Evolutionary conservation across 371 early-diverging fungal species (phyloP).

Genomic region (Mucor racemosus): DNA sequence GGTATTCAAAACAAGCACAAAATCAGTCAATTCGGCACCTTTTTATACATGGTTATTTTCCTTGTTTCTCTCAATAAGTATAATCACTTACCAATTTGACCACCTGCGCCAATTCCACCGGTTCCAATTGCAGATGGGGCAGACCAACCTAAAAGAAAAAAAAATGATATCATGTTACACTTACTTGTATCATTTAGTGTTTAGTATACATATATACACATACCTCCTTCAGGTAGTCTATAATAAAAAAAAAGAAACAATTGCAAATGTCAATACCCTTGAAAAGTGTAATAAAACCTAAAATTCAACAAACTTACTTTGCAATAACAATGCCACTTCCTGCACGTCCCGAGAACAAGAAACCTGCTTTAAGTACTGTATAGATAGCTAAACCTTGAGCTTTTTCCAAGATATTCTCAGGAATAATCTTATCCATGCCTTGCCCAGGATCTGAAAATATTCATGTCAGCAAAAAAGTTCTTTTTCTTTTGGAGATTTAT

Average conservation of each 20-base stretch:
- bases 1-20: slow-evolving; percentile 91
- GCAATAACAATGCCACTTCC: slow-evolving; percentile 96
- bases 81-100: slow-evolving; percentile 75
- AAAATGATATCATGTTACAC: slow-evolving; percentile 14
- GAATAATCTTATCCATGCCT: slow-evolving; percentile 79
- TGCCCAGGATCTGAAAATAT: slow-evolving; percentile 58
- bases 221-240: slow-evolving; percentile 54
- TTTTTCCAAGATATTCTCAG: slow-evolving; percentile 67
- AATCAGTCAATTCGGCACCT: slow-evolving; percentile 93
- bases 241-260: neutral
- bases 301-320: slow-evolving; percentile 33
- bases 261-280: neutral
- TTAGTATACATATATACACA: neutral
- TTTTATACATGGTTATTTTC: neutral
- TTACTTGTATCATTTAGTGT: neutral
- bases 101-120: slow-evolving; percentile 88
- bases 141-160: slow-evolving; percentile 63
- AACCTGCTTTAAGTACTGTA: slow-evolving; percentile 92
- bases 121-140: slow-evolving; percentile 81
- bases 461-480: neutral
- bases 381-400: slow-evolving; percentile 94
- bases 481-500: neutral
- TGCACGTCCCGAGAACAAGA: slow-evolving; percentile 87
- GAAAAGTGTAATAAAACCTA: too few relatives aligned
- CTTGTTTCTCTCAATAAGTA: neutral